Base-by-base conservation (phyloP, 1,284 basidiomycete genomes). In the Golubevia pallescens region DNA sequence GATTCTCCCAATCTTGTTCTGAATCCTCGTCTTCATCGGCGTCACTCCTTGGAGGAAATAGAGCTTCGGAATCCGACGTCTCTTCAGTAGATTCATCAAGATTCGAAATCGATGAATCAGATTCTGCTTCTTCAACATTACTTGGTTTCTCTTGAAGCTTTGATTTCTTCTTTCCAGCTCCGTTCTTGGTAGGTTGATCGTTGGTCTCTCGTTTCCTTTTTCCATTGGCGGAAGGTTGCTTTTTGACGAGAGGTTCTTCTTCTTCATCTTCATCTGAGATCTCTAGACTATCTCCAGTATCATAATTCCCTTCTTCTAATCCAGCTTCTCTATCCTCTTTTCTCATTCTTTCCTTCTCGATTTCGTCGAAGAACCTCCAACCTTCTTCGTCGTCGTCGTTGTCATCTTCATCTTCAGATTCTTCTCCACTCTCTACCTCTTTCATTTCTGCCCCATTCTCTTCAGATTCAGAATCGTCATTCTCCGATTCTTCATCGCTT, bases 331-430 rank as follows among this genome's bases (percentile, higher is more conserved):
- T 38, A 10, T 38, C 34, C 34, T 38, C 34, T 38, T 38, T 10
- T 38, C 34, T 38, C 34, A 38, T 38, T 10, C 34, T 38, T 38
- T 67, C 65, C 8, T 58, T 61, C 14, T 62, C 65, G 5, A 62
- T 67, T 10, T 68, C 62, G 42, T 71, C 68, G 34, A 38, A 38
- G 34, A 38, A 38, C 10, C 34, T 38, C 34, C 34, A 38, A 10
- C 34, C 34, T 10, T 38, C 34, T 20, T 71, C 70, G 13, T 69
- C 72, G 5, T 67, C 67, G 1, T 73, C 70, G 19, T 75, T 72
- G 24, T 77, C 75, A 24, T 21, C 71, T n/a, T 14, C 42, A 10
- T 65, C 32, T 21, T 59, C 48, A 3, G 54, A 60, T 3, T 55
- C 61, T 1, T 42, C 10, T 58, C 16, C 34, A 19, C 20, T 23